These are phyloP conservation scores for Metarhizium anisopliae DNA, from an alignment of 2,329 filamentous ascomycete species.

Conservation along the genomic window DNA sequence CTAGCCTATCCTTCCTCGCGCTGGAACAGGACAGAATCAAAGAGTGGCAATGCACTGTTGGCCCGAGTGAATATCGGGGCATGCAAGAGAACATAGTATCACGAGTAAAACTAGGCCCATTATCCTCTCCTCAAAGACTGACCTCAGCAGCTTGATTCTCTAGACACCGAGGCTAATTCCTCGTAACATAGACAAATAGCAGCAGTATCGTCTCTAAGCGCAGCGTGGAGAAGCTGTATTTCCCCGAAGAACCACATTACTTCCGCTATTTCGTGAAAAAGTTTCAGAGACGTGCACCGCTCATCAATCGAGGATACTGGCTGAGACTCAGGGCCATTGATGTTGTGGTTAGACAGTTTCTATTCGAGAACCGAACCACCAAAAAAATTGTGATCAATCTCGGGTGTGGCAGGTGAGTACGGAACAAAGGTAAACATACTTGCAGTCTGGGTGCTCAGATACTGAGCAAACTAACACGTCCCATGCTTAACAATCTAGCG, in stretches of 20 bases:
- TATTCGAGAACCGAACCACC: slow-evolving; percentile 38
- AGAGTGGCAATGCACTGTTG: neutral
- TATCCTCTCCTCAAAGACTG: neutral
- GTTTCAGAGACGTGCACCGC: slow-evolving; percentile 70
- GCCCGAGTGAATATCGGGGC: too few relatives aligned
- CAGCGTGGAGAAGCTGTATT: slow-evolving; percentile 85
- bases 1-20: neutral
- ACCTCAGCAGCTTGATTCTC: neutral
- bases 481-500: slow-evolving; percentile 39
- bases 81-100: neutral
- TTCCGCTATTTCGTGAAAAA: slow-evolving; percentile 84
- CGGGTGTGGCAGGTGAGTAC: slow-evolving; percentile 78
- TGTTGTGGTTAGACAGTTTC: slow-evolving; percentile 62
- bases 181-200: slow-evolving; percentile 60
- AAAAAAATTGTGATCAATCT: slow-evolving; percentile 72
- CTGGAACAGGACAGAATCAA: neutral
- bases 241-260: slow-evolving; percentile 68
- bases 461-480: neutral
- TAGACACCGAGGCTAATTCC: neutral
- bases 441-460: neutral
- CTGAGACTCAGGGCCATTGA: slow-evolving; percentile 78
- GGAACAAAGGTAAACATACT: neutral
- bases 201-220: slow-evolving; percentile 89
- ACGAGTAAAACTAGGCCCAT: neutral
- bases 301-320: slow-evolving; percentile 88